Evolutionary conservation across 345 rosid genomes (phyloP).

Genomic region (Linum tenue): DNA sequence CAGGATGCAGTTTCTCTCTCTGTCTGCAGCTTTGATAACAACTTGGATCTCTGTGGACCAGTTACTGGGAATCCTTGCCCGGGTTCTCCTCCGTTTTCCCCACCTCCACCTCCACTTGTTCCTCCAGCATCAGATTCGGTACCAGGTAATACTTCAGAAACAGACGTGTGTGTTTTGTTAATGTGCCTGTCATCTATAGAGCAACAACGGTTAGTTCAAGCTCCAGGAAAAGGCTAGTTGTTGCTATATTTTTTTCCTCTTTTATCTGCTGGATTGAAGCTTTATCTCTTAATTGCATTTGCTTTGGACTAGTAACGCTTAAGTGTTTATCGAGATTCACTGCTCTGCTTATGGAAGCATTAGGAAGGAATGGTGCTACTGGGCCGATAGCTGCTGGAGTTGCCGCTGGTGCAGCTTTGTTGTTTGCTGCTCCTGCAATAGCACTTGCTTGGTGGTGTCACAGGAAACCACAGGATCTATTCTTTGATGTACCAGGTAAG

Average conservation of each 20-base stretch:
- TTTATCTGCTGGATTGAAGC: no score
- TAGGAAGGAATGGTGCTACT: constrained; percentile 19
- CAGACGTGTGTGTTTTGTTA: not conserved
- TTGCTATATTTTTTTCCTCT: no score
- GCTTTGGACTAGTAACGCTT: not conserved
- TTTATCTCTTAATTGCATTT: not conserved
- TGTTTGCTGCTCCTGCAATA: constrained; percentile 29
- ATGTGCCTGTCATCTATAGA: not conserved
- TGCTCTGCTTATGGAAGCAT: constrained; percentile 6
- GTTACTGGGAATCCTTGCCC: constrained; percentile 3
- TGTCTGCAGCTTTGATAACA: constrained; percentile 5
- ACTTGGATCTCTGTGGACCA: constrained; percentile 1
- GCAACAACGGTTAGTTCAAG: not conserved
- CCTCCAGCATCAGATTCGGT: constrained; percentile 19
- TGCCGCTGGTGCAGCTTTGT: constrained; percentile 29
- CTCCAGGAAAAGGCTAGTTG: no score
- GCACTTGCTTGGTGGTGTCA: constrained; percentile 22
- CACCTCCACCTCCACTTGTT: constrained; percentile 28
- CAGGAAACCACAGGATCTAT: constrained; percentile 24
- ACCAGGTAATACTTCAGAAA: not conserved
- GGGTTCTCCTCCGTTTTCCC: constrained; percentile 27
- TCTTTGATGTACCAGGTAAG: constrained; percentile 33
- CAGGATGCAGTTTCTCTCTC: not conserved
- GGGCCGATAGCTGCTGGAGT: constrained; percentile 33
- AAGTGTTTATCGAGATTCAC: no score